Evolutionary conservation across 2,329 filamentous ascomycete species (phyloP), one percentile per base, ranked within the genome.

Genomic region (Teratosphaeria pseudoeucalypti): DNA sequence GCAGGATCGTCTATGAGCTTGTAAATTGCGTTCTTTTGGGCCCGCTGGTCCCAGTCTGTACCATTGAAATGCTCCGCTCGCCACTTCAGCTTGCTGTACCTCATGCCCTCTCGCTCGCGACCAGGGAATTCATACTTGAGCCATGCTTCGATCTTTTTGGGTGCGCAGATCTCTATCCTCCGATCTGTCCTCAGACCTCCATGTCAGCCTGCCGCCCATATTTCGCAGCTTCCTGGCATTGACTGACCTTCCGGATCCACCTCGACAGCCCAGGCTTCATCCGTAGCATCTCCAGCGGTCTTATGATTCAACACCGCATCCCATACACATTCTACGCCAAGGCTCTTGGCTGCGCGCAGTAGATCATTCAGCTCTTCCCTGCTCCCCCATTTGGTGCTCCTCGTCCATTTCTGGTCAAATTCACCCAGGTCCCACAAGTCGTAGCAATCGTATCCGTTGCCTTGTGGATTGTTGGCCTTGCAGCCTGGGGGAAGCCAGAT

Each of bases 301-400:
- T 87, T 88, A 70, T 89, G 87, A 66, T 89, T 90, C 53, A 89
- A 74, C 6, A 90, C 85, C 1, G 85, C 83, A 70, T 89, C 87
- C 79, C 85, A 89, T 64, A 87, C 80, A 0, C 88, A 66, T 0
- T 80, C 79, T 9, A 89, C 76, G 0, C 79, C 81, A 27, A 79
- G 64, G 43, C 79, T 73, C 56, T 80, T 76, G 0, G 85, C 84
- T 12, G 74, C 72, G 23, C 76, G 71, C 2, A 76, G 73, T 55
- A 90, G 70, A 19, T 77, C 74, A 2, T 81, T 64, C 16, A 90
- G 74, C 58, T 89, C 85, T 53, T 82, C 78, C 66, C 83, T 84
- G 1, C 77, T 75, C 2, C 87, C 87, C 86, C 86, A 90, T 77
- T 89, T 89, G 0, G 86, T 89, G 2, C 76, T 74, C 5, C 73